Conservation (phyloP, 805 yeast species). For the Candida nitratophila region DNA sequence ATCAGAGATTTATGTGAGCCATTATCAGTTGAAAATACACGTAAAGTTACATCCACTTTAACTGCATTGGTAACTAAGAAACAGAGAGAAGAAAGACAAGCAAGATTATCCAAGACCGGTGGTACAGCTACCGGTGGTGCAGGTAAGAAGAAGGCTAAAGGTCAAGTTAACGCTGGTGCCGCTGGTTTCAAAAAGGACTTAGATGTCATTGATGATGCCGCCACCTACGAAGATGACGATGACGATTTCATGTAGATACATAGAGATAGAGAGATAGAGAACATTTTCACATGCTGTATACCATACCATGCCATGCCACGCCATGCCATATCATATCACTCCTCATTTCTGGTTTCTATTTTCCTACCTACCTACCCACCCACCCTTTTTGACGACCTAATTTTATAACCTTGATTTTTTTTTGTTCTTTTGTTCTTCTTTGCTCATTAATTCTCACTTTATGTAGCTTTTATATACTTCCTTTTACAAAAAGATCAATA, state of each 20-base stretch:
- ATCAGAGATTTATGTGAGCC: constrained; percentile 82
- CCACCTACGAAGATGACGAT: constrained; percentile 58
- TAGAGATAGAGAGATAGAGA: too few species aligned
- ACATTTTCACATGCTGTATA: too few species aligned
- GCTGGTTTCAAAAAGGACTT: constrained; percentile 56
- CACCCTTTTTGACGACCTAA: constrained; percentile 4
- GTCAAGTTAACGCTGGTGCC: constrained; percentile 57
- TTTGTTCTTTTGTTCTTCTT: too few species aligned
- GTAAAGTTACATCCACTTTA: constrained; percentile 81
- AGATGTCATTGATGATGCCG: constrained; percentile 41
- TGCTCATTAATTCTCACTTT: too few species aligned
- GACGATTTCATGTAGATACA: constrained; percentile 68
- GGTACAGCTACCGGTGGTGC: constrained; percentile 90
- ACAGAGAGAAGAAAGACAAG: constrained; percentile 84
- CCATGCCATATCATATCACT: too few species aligned
- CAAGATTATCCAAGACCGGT: constrained; percentile 72
- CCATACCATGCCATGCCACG: too few species aligned
- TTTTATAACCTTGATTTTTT: too few species aligned
- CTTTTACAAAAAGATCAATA: too few species aligned
- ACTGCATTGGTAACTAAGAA: constrained; percentile 78
- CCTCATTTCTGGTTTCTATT: too few species aligned
- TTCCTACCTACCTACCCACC: too few species aligned
- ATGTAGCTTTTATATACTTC: too few species aligned
- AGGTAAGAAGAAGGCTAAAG: constrained; percentile 90
- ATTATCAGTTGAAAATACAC: constrained; percentile 68